Percentiles rank a stretch among this genome's conserved stretches.
These are phyloP conservation scores for Penstemon eatonii DNA, from an alignment of 257 asterid genomes.

Conservation along the genomic window DNA sequence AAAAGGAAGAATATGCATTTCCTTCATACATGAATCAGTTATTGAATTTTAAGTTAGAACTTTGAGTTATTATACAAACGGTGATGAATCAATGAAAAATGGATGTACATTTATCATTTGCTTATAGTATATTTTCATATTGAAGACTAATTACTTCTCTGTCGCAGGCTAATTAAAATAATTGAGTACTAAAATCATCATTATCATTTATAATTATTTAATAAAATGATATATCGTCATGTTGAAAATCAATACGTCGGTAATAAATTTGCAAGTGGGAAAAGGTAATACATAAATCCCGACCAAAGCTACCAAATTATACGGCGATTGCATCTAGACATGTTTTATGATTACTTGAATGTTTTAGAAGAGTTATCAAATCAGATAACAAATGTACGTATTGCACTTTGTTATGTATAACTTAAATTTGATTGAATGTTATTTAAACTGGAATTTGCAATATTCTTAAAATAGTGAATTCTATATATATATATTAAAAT, in stretches of 20 bases:
- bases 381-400: too few species aligned
- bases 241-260: neutral
- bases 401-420: too few species aligned
- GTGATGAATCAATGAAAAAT: neutral
- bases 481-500: too few species aligned
- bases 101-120: neutral
- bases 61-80: neutral
- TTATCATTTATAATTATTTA: neutral
- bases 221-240: neutral
- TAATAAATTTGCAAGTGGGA: too few species aligned
- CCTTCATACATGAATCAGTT: conserved; percentile 9
- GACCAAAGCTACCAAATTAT: too few species aligned
- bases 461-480: too few species aligned
- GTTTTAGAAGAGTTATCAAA: neutral
- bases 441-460: too few species aligned
- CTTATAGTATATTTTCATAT: neutral
- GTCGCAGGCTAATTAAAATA: neutral
- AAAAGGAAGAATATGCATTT: conserved; percentile 9
- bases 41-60: neutral
- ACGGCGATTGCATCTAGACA: too few species aligned
- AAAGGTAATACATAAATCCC: too few species aligned
- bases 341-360: neutral
- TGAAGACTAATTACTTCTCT: neutral
- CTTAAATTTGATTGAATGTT: too few species aligned
- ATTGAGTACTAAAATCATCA: neutral